These are phyloP conservation scores for Limonomyces culmigenus DNA, from an alignment of 1,284 basidiomycete genomes.

Conservation along the genomic window DNA sequence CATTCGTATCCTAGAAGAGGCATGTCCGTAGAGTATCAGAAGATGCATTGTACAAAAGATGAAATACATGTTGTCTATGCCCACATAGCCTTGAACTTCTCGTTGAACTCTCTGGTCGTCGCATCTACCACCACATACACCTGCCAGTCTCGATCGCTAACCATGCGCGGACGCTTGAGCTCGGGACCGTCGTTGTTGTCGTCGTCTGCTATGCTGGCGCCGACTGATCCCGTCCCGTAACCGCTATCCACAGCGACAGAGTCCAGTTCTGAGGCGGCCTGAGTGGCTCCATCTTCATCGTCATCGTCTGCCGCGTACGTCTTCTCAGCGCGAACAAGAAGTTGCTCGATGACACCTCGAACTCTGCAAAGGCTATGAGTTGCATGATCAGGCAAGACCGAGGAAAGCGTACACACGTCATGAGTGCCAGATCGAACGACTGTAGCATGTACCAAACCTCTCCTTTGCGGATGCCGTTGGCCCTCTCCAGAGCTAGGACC, in stretches of 20 bases:
- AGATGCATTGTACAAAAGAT: no score
- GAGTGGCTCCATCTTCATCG: slow-evolving; percentile 5
- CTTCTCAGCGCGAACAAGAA: slow-evolving; percentile 22
- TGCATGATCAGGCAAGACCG: slow-evolving; percentile 3
- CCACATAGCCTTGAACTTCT: slow-evolving; percentile 24
- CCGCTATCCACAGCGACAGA: slow-evolving; percentile 17
- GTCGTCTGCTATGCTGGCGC: slow-evolving; percentile 14
- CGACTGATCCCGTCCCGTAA: slow-evolving; percentile 16
- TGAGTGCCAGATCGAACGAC: slow-evolving; percentile 34
- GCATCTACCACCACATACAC: slow-evolving; percentile 32
- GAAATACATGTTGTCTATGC: no score
- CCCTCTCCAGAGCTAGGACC: slow-evolving; percentile 23
- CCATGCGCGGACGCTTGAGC: slow-evolving; percentile 19
- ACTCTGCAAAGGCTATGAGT: no score
- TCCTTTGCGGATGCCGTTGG: slow-evolving; percentile 38
- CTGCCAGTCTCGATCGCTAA: slow-evolving; percentile 32
- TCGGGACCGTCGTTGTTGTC: slow-evolving; percentile 9
- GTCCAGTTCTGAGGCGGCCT: slow-evolving; percentile 4
- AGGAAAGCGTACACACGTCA: slow-evolving; percentile 22
- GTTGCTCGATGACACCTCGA: slow-evolving; percentile 19
- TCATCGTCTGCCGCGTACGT: slow-evolving; percentile 11
- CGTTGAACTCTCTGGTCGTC: slow-evolving; percentile 26
- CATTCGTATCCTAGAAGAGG: no score
- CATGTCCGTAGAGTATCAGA: no score
- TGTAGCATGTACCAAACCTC: slow-evolving; percentile 48